A percentile compares a stretch with the other conserved stretches of the same genome.
Evolutionary conservation across 352 stramenopile genomes (phyloP).

Genomic region (Elongisporangium anandrum): DNA sequence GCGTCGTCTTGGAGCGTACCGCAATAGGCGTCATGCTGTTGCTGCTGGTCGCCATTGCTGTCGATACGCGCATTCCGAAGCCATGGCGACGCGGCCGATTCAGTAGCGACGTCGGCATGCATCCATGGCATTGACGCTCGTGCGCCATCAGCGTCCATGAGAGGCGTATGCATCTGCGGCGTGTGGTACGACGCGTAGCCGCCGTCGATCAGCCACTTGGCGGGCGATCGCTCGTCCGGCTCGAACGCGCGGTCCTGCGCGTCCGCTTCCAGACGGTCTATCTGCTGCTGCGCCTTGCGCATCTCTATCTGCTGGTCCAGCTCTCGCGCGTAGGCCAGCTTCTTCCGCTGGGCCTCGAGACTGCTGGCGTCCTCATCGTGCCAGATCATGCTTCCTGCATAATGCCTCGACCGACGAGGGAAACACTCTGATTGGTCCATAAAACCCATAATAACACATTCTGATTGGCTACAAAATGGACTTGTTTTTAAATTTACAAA

Average conservation of each 20-base stretch:
- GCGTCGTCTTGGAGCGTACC: constrained; percentile 13
- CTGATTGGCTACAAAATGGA: constrained; percentile 4
- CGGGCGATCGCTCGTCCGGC: constrained; percentile 44
- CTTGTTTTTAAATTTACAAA: constrained; percentile 2
- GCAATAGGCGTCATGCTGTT: constrained; percentile 14
- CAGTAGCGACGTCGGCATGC: constrained; percentile 6
- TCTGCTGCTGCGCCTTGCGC: constrained; percentile 35
- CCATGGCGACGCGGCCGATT: constrained; percentile 1
- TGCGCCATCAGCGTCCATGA: constrained; percentile 13
- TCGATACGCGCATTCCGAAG: neutral
- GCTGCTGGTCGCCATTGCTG: constrained; percentile 13
- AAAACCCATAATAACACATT: constrained; percentile 1
- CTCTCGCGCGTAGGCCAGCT: constrained; percentile 61
- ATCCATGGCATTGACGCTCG: neutral
- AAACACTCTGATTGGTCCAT: constrained; percentile 34
- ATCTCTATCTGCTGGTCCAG: constrained; percentile 69
- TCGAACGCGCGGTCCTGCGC: constrained; percentile 53
- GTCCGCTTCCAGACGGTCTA: constrained; percentile 49
- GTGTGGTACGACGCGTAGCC: constrained; percentile 18
- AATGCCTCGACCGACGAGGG: constrained; percentile 17
- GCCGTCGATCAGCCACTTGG: constrained; percentile 70
- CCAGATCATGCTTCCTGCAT: constrained; percentile 40
- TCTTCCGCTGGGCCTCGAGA: constrained; percentile 35
- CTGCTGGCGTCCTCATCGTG: constrained; percentile 27
- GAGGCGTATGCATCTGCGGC: neutral